Percentiles rank a stretch among this genome's conserved stretches.
phyloP scores from a whole-genome alignment of 2,329 filamentous ascomycete species.

The Mycosphaerelloides madeirae region DNA sequence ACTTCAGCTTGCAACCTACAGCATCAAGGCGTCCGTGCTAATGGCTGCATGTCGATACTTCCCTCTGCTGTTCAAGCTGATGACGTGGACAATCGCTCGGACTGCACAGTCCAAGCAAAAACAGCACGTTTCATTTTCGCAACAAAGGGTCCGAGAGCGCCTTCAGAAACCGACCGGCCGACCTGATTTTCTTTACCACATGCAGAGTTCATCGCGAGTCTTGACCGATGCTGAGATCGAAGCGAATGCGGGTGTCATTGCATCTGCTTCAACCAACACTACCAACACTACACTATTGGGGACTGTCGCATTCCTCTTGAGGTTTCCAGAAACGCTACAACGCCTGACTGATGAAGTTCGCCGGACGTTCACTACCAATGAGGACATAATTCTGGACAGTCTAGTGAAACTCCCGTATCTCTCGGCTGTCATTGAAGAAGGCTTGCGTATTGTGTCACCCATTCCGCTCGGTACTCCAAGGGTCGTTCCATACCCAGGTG shows the following conservation, averaged over 20 bases:
- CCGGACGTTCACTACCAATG: not conserved
- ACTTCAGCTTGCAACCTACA: not conserved
- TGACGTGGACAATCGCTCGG: not conserved
- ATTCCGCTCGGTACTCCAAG: conserved; percentile 1
- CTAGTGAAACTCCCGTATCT: not conserved
- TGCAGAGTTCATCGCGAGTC: not conserved
- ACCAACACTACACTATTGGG: conserved; percentile 1
- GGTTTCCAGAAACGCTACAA: not conserved
- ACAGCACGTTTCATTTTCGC: not conserved
- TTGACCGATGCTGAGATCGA: not conserved
- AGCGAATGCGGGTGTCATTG: conserved; percentile 2
- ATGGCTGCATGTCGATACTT: not conserved
- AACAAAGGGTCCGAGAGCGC: not conserved
- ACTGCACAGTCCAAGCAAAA: not conserved
- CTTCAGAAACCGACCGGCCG: not conserved
- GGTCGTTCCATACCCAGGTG: not conserved
- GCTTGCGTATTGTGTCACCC: not conserved
- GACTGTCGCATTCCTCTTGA: not conserved
- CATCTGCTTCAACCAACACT: conserved; percentile 1
- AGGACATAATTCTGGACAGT: not conserved
- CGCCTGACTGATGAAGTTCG: not conserved
- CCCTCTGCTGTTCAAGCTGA: not conserved
- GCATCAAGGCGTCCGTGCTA: not conserved
- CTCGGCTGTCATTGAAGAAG: not conserved
- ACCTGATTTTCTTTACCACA: not conserved